Evolutionary conservation across 148 eudicot species (phyloP).

Genomic region (Vaccinium darrowii): DNA sequence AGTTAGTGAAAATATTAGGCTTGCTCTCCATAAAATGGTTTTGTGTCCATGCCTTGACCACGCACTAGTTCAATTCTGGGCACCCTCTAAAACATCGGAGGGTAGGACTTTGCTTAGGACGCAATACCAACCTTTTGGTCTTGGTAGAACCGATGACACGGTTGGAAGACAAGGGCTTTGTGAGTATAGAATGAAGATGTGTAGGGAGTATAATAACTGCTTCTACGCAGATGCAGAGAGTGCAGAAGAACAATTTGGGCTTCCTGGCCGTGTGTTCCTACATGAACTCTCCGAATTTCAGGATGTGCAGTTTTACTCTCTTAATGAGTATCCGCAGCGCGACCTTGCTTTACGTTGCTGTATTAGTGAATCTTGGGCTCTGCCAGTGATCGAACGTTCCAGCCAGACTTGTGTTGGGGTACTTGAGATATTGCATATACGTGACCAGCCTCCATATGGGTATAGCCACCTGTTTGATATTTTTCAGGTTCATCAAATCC

Average conservation of each 20-base stretch:
- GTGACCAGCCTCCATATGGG: too few relatives aligned
- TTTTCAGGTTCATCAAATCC: background rate
- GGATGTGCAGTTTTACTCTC: background rate
- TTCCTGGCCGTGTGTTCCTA: background rate
- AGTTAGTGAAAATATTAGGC: background rate
- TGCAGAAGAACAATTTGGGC: too few relatives aligned
- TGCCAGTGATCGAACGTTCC: constrained; percentile 3
- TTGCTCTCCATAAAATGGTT: background rate
- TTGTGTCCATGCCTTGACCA: background rate
- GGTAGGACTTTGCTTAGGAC: background rate
- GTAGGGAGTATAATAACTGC: too few relatives aligned
- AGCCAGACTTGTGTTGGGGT: background rate
- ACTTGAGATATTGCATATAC: background rate
- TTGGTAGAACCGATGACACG: too few relatives aligned
- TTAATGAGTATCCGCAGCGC: background rate
- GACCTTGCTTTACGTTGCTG: background rate
- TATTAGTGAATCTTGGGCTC: background rate
- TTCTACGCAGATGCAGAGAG: too few relatives aligned
- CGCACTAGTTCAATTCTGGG: background rate
- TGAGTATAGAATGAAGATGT: too few relatives aligned
- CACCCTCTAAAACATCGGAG: background rate
- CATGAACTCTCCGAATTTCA: background rate
- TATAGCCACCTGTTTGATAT: background rate
- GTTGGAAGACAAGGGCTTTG: too few relatives aligned
- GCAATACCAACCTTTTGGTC: too few relatives aligned